Evolutionary conservation across 2,329 filamentous ascomycete genomes (phyloP).

Genomic region (Microdochium nivale): DNA sequence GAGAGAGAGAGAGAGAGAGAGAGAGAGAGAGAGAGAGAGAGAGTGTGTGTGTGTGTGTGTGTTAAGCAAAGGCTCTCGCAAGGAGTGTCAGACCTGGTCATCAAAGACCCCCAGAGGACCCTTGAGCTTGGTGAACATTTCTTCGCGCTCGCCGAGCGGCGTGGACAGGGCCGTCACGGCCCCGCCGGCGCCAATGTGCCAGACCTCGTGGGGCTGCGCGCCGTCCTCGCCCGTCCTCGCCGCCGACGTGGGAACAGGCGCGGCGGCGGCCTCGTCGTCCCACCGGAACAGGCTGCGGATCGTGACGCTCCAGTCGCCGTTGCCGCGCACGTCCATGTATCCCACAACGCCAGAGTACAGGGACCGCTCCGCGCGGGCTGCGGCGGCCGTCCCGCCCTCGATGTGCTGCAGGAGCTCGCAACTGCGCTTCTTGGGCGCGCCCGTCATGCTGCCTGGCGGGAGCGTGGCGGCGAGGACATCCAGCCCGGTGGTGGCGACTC

Average conservation of each 20-base stretch:
- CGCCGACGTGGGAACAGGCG: constrained; percentile 15
- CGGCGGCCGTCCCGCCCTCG: constrained; percentile 51
- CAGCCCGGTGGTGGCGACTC: constrained; percentile 61
- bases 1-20: no score
- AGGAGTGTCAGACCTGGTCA: constrained; percentile 12
- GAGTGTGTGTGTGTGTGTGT: no score
- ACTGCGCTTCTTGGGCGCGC: constrained; percentile 86
- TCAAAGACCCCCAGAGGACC: constrained; percentile 45
- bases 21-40: no score
- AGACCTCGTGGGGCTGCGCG: constrained; percentile 71
- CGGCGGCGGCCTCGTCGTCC: constrained; percentile 44
- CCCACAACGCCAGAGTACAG: constrained; percentile 86
- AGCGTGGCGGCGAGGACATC: constrained; percentile 71
- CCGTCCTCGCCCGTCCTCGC: constrained; percentile 44
- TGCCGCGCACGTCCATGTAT: constrained; percentile 78
- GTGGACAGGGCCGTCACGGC: constrained; percentile 83
- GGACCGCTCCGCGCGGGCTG: constrained; percentile 50
- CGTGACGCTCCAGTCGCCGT: constrained; percentile 83
- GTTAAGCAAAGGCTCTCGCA: no score
- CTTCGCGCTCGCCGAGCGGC: constrained; percentile 72
- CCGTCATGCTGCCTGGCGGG: constrained; percentile 93
- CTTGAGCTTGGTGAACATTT: constrained; percentile 74
- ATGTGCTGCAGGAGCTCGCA: constrained; percentile 72
- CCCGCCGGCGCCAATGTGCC: constrained; percentile 83
- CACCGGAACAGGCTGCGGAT: constrained; percentile 75